Base-by-base conservation (phyloP, 805 yeast genomes). In the Cyberlindnera meyerae region DNA sequence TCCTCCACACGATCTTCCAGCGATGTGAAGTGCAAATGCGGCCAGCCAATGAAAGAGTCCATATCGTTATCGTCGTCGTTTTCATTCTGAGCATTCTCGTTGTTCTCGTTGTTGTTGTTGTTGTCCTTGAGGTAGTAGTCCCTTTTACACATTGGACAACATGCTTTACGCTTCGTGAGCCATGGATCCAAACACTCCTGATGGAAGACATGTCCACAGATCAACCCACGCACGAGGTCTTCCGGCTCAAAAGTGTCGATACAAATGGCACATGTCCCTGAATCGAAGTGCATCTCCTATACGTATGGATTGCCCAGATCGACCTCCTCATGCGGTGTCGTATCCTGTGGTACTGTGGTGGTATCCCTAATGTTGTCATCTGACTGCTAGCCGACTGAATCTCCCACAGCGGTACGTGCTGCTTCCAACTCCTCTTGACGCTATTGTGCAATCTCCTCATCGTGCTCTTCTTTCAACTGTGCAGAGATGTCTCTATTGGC, bases 171-270 rank as follows among this genome's bases (percentile, higher is more conserved):
- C 44, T 74, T 73, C 3, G 76, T 78, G 31, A 85, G 63, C 95
- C 95, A 85, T 2, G 89, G 89, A 45, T 81, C 87, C 36, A 86
- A 70, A 59, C 95, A 85, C 13, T 71, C 79, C 16, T 79, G 68
- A 52, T 85, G 95, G 69, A 79, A 85, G 3, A 81, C 87, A 58
- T 85, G 95, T 4, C 88, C 87, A 61, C 95, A 85, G 9, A 82
- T 65, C 29, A 86, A 66, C 0, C 86, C 86, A 33, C 95, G 72
- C 2, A 85, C 86, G 1, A 58, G 54, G 35, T 82, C 86, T 11
- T 70, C 77, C 33, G 71, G 71, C 44, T 75, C 82, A 37, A 81
- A 68, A 5, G 63, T 57, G 27, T 84, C 94, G 24, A 85, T 66
- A 57, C 95, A 84, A 45, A 84, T 80, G 11, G 90, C 88, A 65